phyloP scores from a whole-genome alignment of 2,329 filamentous ascomycete genomes.

The Sporothrix schenckii region DNA sequence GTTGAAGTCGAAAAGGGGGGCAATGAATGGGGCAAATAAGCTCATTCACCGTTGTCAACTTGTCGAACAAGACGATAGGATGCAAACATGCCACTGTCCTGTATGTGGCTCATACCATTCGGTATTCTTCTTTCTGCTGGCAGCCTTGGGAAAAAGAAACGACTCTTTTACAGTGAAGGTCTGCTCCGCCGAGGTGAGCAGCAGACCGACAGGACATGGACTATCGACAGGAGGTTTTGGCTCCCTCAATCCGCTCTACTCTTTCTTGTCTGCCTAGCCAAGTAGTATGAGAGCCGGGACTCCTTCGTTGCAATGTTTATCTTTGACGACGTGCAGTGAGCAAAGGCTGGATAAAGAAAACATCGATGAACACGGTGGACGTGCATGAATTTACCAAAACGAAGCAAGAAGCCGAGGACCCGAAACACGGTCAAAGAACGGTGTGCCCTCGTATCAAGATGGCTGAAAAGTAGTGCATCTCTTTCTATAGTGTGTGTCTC shows the following conservation, averaged over 20 bases:
- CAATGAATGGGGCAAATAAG: background rate
- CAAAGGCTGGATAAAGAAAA: background rate
- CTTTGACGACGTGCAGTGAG: constrained; percentile 16
- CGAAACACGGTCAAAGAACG: constrained; percentile 21
- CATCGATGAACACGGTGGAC: background rate
- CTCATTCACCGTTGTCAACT: background rate
- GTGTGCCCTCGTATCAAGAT: constrained; percentile 18
- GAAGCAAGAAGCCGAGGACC: background rate
- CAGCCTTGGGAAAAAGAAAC: too few species aligned
- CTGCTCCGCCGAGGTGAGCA: constrained; percentile 10
- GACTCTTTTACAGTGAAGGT: background rate
- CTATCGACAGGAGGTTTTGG: background rate
- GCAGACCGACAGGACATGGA: background rate
- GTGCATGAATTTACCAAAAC: background rate
- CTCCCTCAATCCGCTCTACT: background rate
- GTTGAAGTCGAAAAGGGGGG: background rate
- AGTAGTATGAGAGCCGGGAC: background rate
- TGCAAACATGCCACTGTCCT: constrained; percentile 23
- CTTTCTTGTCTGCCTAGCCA: background rate
- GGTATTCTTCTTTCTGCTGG: background rate
- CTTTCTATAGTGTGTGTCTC: too few species aligned
- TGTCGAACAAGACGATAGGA: background rate
- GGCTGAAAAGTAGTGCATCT: background rate
- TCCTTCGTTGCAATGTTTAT: background rate
- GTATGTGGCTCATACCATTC: background rate